phyloP scores from a whole-genome alignment of 164 flowering plant species.

The Magnolia officinalis region DNA sequence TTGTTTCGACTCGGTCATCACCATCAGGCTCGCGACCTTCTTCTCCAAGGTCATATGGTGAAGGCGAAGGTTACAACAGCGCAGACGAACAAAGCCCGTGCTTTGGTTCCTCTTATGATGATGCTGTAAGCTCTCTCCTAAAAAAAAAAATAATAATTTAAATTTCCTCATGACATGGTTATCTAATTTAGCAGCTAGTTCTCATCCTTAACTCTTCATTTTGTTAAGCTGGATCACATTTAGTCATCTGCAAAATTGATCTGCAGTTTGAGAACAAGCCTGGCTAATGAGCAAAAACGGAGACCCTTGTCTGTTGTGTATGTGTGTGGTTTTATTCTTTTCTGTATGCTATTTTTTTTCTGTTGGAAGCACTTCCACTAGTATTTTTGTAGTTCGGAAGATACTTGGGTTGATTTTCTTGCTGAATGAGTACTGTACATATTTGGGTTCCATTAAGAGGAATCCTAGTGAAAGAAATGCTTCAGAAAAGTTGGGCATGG shows the following conservation, averaged over 20 bases:
- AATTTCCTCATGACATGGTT: not conserved
- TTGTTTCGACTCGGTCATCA: constrained; percentile 58
- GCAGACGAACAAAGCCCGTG: constrained; percentile 90
- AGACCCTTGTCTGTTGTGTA: too few relatives aligned
- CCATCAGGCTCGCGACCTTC: constrained; percentile 82
- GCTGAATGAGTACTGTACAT: not conserved
- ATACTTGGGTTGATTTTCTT: not conserved
- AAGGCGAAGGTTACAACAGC: constrained; percentile 95
- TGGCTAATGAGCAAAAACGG: too few relatives aligned
- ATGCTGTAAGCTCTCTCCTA: constrained; percentile 47
- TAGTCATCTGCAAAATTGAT: not conserved
- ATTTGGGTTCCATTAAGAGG: not conserved
- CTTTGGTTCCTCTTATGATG: constrained; percentile 71
- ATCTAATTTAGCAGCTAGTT: not conserved
- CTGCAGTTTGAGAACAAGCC: not conserved
- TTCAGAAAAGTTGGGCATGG: too few relatives aligned
- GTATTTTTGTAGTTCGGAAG: not conserved
- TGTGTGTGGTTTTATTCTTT: not conserved
- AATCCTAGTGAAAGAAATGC: not conserved
- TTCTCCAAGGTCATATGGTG: constrained; percentile 85
- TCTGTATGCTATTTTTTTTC: not conserved
- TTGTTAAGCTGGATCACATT: not conserved
- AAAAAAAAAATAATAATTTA: too few relatives aligned
- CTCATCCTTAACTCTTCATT: not conserved
- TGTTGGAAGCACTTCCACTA: not conserved